These are phyloP conservation scores for Coemansia sp. DNA, from an alignment of 192 early-diverging fungal genomes.

Conservation along the genomic window DNA sequence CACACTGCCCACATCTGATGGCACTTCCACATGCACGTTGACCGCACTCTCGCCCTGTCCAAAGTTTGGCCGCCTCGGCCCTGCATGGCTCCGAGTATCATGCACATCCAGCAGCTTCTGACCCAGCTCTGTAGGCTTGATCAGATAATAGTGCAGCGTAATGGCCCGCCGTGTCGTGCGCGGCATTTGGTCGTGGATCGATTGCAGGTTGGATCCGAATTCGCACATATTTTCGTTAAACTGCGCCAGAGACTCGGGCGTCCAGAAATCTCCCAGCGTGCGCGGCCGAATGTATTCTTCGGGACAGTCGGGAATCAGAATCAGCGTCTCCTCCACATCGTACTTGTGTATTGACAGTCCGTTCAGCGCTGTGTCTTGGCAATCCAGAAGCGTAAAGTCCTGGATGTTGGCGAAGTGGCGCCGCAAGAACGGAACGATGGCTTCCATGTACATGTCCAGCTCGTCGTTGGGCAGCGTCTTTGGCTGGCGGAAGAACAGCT, in stretches of 20 bases:
- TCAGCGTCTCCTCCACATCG: constrained; percentile 61
- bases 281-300: constrained; percentile 55
- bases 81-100: constrained; percentile 55
- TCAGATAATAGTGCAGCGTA: constrained; percentile 66
- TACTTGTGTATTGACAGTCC: constrained; percentile 55
- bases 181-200: constrained; percentile 57
- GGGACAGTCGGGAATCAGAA: constrained; percentile 48
- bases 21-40: constrained; percentile 33
- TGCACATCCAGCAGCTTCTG: constrained; percentile 62
- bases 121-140: constrained; percentile 59
- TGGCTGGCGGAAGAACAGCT: constrained; percentile 52
- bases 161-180: constrained; percentile 52
- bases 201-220: constrained; percentile 66
- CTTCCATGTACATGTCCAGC: constrained; percentile 52
- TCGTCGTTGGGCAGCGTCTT: constrained; percentile 47
- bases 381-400: constrained; percentile 60
- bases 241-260: constrained; percentile 45
- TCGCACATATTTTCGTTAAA: constrained; percentile 66
- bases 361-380: constrained; percentile 64
- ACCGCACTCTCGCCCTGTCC: constrained; percentile 40
- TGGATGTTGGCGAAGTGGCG: constrained; percentile 26
- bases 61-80: constrained; percentile 39
- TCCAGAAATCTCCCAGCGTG: constrained; percentile 60
- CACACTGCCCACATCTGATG: constrained; percentile 39
- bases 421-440: constrained; percentile 45